Evolutionary conservation across 192 early-diverging fungal species (phyloP).

Genomic region (Linnemannia schmuckeri): DNA sequence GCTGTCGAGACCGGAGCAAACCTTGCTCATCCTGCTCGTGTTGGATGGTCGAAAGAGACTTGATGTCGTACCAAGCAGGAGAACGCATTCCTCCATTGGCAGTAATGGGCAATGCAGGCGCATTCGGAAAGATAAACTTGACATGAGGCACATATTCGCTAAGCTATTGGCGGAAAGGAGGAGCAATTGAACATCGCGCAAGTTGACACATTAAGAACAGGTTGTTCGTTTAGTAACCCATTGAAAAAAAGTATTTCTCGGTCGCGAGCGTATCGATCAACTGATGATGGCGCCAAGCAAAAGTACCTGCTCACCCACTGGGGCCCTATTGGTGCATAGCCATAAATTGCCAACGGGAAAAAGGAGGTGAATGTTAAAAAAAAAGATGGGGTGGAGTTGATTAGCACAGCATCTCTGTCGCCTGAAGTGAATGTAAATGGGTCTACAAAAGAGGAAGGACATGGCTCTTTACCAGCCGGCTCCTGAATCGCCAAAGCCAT

Average conservation of each 20-base stretch:
- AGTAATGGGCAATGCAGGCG: conserved; percentile 76
- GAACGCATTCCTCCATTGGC: conserved; percentile 85
- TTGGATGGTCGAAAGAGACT: conserved; percentile 60
- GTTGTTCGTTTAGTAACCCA: neutral
- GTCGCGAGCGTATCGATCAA: no score
- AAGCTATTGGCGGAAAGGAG: conserved; percentile 67
- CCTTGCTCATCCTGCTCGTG: conserved; percentile 79
- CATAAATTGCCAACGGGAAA: neutral
- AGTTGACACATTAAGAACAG: neutral
- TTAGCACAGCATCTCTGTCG: neutral
- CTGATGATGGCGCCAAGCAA: neutral
- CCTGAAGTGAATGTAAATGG: neutral
- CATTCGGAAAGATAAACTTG: conserved; percentile 94
- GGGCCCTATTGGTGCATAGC: conserved; percentile 20
- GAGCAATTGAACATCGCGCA: neutral
- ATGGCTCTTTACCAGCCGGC: conserved; percentile 62
- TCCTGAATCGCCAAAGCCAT: conserved; percentile 75
- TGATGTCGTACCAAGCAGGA: conserved; percentile 95
- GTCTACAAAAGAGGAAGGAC: neutral
- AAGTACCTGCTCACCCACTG: conserved; percentile 40
- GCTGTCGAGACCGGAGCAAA: conserved; percentile 61
- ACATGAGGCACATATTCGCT: conserved; percentile 76
- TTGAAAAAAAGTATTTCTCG: neutral
- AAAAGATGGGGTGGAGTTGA: neutral
- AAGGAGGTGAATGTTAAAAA: neutral